phyloP scores from a whole-genome alignment of 805 yeast genomes.

The Pichia heedii region DNA sequence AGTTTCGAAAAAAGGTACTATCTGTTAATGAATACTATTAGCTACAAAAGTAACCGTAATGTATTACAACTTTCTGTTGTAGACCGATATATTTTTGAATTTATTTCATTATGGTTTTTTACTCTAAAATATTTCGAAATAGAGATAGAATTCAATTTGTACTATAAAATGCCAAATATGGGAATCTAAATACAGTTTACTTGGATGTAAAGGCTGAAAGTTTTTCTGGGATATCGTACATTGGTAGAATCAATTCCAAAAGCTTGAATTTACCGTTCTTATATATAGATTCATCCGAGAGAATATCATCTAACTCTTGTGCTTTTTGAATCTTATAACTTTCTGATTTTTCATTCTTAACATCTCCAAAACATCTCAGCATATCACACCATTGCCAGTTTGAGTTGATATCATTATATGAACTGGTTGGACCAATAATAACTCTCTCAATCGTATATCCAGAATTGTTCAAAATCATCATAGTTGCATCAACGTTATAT shows the following conservation, averaged over 20 bases:
- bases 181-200: background rate
- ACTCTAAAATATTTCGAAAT: too few relatives aligned
- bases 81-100: too few relatives aligned
- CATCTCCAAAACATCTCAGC: slow-evolving; percentile 59
- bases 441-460: slow-evolving; percentile 46
- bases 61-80: too few relatives aligned
- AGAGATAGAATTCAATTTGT: too few relatives aligned
- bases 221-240: slow-evolving; percentile 47
- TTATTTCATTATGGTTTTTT: too few relatives aligned
- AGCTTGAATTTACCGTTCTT: slow-evolving; percentile 35
- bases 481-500: slow-evolving; percentile 32
- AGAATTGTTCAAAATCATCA: slow-evolving; percentile 39
- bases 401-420: slow-evolving; percentile 41
- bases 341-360: slow-evolving; percentile 23
- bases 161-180: too few relatives aligned
- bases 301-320: slow-evolving; percentile 28
- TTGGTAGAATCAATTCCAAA: slow-evolving; percentile 51
- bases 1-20: too few relatives aligned
- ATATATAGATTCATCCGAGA: slow-evolving; percentile 26
- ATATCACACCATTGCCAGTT: slow-evolving; percentile 63
- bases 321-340: slow-evolving; percentile 29
- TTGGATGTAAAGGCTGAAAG: background rate
- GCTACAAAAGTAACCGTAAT: too few relatives aligned
- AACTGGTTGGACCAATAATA: slow-evolving; percentile 39
- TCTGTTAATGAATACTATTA: too few relatives aligned